Evolutionary conservation across 2,329 filamentous ascomycete species (phyloP).

Genomic region (Phialemonium atrogriseum): DNA sequence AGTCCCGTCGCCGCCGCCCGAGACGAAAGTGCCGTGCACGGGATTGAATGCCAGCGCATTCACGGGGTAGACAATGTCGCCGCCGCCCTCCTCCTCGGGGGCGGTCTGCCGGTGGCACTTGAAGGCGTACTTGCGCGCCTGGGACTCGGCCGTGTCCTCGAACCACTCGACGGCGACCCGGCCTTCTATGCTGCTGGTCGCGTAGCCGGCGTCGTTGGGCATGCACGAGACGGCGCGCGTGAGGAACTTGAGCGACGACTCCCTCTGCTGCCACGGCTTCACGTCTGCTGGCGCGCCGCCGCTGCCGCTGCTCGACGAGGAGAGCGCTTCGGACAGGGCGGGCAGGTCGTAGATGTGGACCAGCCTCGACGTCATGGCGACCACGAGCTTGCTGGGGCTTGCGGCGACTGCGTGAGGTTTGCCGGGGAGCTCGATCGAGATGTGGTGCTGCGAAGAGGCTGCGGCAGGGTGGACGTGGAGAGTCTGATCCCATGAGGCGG

Average conservation of each 20-base stretch:
- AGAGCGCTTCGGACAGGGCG: constrained; percentile 49
- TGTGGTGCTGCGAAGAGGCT: constrained; percentile 38
- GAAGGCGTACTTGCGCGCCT: constrained; percentile 94
- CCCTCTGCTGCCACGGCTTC: constrained; percentile 84
- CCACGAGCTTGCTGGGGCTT: constrained; percentile 72
- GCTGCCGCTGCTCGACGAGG: constrained; percentile 22
- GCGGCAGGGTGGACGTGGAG: constrained; percentile 72
- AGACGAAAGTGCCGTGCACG: constrained; percentile 74
- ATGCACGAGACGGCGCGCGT: constrained; percentile 90
- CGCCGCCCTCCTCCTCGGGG: constrained; percentile 51
- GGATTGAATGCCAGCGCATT: constrained; percentile 88
- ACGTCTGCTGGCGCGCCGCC: constrained; percentile 39
- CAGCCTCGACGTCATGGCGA: constrained; percentile 91
- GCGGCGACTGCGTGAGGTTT: constrained; percentile 86
- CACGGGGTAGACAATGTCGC: constrained; percentile 83
- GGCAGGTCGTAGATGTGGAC: constrained; percentile 90
- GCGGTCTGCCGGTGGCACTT: constrained; percentile 86
- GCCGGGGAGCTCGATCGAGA: constrained; percentile 63
- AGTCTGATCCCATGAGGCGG: constrained; percentile 88
- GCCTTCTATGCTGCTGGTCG: constrained; percentile 86
- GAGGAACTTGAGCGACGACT: constrained; percentile 93
- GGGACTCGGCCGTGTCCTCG: constrained; percentile 76
- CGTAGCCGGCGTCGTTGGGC: constrained; percentile 93
- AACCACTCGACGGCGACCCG: constrained; percentile 98
- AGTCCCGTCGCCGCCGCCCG: constrained; percentile 80